These are phyloP conservation scores for Toxicodendron radicans DNA, from an alignment of 345 rosid genomes.

Conservation along the genomic window DNA sequence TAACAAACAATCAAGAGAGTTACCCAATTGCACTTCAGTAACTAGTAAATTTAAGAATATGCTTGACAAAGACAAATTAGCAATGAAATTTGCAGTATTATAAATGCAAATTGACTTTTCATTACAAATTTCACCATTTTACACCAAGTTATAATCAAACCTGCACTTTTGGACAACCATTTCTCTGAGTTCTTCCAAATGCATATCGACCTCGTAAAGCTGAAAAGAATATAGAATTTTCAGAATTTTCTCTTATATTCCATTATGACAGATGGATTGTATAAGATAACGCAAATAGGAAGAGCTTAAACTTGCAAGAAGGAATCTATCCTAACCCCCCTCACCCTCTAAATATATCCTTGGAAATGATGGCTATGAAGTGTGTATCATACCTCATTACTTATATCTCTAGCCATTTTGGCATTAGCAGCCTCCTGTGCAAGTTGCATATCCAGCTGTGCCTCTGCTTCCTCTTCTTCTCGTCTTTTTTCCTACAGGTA, in stretches of 20 bases:
- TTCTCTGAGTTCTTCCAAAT: slow-evolving; percentile 68
- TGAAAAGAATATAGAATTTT: slow-evolving; percentile 23
- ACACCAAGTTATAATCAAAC: slow-evolving; percentile 29
- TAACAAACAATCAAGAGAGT: background rate
- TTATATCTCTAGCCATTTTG: slow-evolving; percentile 62
- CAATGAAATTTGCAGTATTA: background rate
- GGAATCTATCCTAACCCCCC: background rate
- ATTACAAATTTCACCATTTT: background rate
- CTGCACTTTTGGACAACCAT: slow-evolving; percentile 75
- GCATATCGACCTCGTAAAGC: slow-evolving; percentile 65
- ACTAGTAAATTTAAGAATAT: background rate
- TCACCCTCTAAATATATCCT: background rate
- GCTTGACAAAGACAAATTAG: background rate
- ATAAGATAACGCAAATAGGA: background rate
- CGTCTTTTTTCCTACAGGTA: slow-evolving; percentile 60
- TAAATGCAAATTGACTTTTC: slow-evolving; percentile 1
- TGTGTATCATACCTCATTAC: slow-evolving; percentile 49
- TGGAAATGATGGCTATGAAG: background rate
- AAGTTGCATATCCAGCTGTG: slow-evolving; percentile 60
- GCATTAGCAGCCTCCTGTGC: slow-evolving; percentile 79
- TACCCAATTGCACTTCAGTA: background rate
- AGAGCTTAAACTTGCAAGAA: slow-evolving; percentile 12
- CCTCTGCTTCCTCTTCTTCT: slow-evolving; percentile 62
- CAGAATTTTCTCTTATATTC: background rate
- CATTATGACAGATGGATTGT: background rate